These are phyloP conservation scores for Powellomyces hirtus DNA, from an alignment of 192 early-diverging fungal genomes.

Conservation along the genomic window DNA sequence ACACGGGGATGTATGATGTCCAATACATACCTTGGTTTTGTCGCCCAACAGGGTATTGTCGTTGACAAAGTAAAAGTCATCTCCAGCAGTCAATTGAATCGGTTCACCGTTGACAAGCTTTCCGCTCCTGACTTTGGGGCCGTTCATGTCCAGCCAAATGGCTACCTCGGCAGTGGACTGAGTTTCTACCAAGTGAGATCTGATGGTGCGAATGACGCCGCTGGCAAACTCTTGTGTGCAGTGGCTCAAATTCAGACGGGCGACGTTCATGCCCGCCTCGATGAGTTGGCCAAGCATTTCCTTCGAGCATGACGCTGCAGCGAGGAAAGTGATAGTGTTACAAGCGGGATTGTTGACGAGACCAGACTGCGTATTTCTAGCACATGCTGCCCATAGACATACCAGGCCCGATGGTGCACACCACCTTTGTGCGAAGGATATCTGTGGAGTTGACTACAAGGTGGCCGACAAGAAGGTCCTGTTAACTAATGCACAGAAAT, in stretches of 20 bases:
- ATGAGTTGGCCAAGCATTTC: constrained; percentile 44
- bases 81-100: constrained; percentile 44
- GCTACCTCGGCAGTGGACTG: constrained; percentile 45
- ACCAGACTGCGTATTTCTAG: background rate
- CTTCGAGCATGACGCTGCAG: constrained; percentile 39
- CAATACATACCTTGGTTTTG: constrained; percentile 39
- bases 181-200: constrained; percentile 35
- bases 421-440: constrained; percentile 44
- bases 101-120: constrained; percentile 42
- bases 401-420: constrained; percentile 54
- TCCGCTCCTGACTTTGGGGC: constrained; percentile 59
- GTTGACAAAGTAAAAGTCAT: constrained; percentile 60
- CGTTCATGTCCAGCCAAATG: constrained; percentile 61
- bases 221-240: constrained; percentile 53
- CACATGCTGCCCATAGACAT: background rate
- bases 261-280: constrained; percentile 54
- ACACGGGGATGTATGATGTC: background rate
- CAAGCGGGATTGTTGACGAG: no score
- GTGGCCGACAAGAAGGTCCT: background rate
- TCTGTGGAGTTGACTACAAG: constrained; percentile 18
- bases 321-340: constrained; percentile 1
- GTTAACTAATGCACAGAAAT: background rate
- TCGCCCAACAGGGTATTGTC: constrained; percentile 48
- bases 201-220: constrained; percentile 47
- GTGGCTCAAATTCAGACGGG: constrained; percentile 57